Base-by-base conservation (phyloP, 2,329 filamentous ascomycete species). In the Pestalotiopsis sp. region DNA sequence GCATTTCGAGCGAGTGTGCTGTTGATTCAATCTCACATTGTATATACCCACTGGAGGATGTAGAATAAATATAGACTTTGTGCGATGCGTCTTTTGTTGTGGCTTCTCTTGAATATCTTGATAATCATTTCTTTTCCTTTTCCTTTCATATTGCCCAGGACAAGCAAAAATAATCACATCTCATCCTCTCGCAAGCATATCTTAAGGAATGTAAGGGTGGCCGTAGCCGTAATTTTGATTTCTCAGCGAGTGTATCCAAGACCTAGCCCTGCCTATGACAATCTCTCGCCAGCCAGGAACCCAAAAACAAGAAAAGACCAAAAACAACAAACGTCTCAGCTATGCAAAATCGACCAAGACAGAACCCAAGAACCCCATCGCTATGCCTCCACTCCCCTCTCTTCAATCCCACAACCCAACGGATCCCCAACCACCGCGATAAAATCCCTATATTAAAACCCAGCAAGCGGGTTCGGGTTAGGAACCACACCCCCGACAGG, bases 401-500 rank as follows among this genome's bases (percentile, higher is more conserved):
- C 57, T 27, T 23, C 3, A 14, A 14, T 27, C 20, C 20, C 45
- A 31, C 25, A 59, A 36, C 3, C 23, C 56, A 59, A 3, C 45
- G 6, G 7, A 7, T 17, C 4, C 45, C 17, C 17, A 14, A 4
- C 12, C 23, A 2, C 12, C 4, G 5, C 20, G 7, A 9, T 4
- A 49, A 17, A 17, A 25, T 2, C 14, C 25, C 7, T 1, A 5
- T 5, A 56, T 39, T 66, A 66, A 56, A 67, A 67, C 0, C 66
- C 66, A 52, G 58, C 1, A 13, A 57, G 39, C 17, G 66, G 66
- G 41, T 67, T 63, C 4, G 66, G 66, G 66, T 62, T 63, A 6
- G 23, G 3, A 23, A 62, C 36, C 25, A 67, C 66, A 38, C 63
- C 41, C 39, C 82, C 83, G 11, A 79, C 81, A 23, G 59, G 59